Evolutionary conservation across 352 stramenopile genomes (phyloP).

Genomic region (Pythium sp.): DNA sequence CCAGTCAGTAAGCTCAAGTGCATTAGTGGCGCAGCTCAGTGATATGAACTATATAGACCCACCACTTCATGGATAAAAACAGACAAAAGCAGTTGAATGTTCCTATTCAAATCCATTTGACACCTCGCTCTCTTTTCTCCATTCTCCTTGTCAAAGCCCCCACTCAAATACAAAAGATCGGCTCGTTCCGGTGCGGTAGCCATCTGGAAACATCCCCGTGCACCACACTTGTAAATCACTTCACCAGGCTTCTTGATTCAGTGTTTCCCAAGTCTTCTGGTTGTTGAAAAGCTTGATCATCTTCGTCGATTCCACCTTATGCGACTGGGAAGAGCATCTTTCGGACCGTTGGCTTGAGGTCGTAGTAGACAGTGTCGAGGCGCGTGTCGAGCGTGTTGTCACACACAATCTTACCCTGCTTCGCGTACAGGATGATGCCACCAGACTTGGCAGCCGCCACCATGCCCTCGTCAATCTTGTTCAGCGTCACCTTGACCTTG

Average conservation of each 20-base stretch:
- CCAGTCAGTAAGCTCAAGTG: constrained; percentile 12
- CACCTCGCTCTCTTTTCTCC: background rate
- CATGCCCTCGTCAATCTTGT: constrained; percentile 83
- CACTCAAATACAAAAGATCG: constrained; percentile 9
- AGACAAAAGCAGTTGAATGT: background rate
- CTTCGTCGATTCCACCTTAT: constrained; percentile 20
- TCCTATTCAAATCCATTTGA: constrained; percentile 1
- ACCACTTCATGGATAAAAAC: too few species aligned
- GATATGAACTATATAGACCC: background rate
- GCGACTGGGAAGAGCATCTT: constrained; percentile 74
- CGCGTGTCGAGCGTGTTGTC: constrained; percentile 97
- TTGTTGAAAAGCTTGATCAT: background rate
- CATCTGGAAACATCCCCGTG: background rate
- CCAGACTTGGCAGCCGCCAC: constrained; percentile 75
- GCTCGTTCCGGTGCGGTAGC: background rate
- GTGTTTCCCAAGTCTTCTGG: background rate
- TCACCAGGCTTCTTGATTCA: background rate
- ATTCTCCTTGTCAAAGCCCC: background rate
- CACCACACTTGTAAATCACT: background rate
- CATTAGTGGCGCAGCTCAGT: background rate
- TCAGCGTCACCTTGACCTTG: constrained; percentile 90
- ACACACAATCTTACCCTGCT: constrained; percentile 95
- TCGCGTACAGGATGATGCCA: constrained; percentile 84
- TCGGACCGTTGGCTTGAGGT: constrained; percentile 74
- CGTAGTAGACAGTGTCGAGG: constrained; percentile 81